Conservation (phyloP, 2,329 filamentous ascomycete species). For the Chaetomium sp. region DNA sequence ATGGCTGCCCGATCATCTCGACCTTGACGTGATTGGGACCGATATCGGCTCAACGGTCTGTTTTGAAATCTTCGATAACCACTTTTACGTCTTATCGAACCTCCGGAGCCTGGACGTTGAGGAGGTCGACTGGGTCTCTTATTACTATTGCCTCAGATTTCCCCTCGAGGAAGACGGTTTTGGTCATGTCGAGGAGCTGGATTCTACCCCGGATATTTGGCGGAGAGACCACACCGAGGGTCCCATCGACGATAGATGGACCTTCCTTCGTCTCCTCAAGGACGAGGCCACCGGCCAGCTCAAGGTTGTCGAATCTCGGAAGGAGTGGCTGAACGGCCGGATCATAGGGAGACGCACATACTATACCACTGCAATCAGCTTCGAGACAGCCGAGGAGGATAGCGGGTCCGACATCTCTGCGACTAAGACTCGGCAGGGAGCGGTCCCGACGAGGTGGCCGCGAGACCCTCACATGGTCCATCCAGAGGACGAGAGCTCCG, state of each 20-base stretch:
- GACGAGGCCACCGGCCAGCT: constrained; percentile 62
- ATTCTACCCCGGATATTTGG: constrained; percentile 56
- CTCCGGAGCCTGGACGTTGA: constrained; percentile 63
- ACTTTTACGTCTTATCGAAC: constrained; percentile 72
- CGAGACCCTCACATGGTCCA: constrained; percentile 52
- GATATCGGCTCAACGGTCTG: constrained; percentile 69
- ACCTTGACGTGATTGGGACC: constrained; percentile 62
- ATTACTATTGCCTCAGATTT: constrained; percentile 68
- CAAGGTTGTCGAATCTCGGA: constrained; percentile 67
- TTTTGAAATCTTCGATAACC: constrained; percentile 67
- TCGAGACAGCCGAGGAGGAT: constrained; percentile 35
- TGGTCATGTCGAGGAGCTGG: constrained; percentile 44
- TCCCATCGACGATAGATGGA: constrained; percentile 74
- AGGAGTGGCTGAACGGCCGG: constrained; percentile 61
- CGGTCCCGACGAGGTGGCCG: constrained; percentile 19
- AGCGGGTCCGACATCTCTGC: not conserved
- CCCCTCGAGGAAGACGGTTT: constrained; percentile 52
- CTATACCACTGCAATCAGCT: constrained; percentile 60
- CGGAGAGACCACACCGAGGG: constrained; percentile 69
- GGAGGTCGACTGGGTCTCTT: constrained; percentile 67
- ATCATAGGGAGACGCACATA: constrained; percentile 66
- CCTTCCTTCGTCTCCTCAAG: constrained; percentile 61
- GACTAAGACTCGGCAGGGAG: constrained; percentile 1
- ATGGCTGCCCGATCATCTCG: constrained; percentile 50
- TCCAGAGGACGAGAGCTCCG: constrained; percentile 48